These are phyloP conservation scores for Symmetrospora coprosmae DNA, from an alignment of 768 basidiomycete species.

Conservation along the genomic window DNA sequence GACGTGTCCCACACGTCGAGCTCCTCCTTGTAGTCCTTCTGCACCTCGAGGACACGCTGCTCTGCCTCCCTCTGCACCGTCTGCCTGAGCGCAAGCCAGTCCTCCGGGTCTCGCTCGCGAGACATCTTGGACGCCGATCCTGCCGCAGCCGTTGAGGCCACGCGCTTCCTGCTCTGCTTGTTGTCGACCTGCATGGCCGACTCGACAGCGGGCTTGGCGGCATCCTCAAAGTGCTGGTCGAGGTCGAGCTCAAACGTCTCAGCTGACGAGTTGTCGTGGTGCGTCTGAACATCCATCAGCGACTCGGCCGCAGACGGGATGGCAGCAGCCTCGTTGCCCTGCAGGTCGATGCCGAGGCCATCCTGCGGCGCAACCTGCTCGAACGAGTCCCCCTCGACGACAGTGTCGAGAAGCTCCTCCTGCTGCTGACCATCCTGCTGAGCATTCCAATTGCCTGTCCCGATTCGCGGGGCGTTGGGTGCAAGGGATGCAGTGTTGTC, in stretches of 20 bases:
- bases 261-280: conserved; percentile 18
- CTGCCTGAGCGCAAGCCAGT: conserved; percentile 38
- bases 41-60: conserved; percentile 52
- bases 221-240: neutral
- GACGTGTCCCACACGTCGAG: conserved; percentile 67
- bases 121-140: neutral
- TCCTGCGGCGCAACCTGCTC: neutral
- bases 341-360: conserved; percentile 8
- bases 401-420: conserved; percentile 23
- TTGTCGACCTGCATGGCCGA: neutral
- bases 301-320: no score
- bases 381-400: conserved; percentile 22
- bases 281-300: no score
- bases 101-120: conserved; percentile 37
- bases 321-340: conserved; percentile 6
- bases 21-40: conserved; percentile 53
- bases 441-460: neutral
- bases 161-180: neutral
- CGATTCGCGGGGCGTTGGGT: conserved; percentile 6
- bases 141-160: neutral
- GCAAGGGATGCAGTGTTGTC: conserved; percentile 1
- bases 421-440: neutral
- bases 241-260: conserved; percentile 22
- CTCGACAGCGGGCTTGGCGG: no score
- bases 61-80: conserved; percentile 35